Evolutionary conservation across 345 rosid species (phyloP).

Genomic region (Excoecaria agallocha): DNA sequence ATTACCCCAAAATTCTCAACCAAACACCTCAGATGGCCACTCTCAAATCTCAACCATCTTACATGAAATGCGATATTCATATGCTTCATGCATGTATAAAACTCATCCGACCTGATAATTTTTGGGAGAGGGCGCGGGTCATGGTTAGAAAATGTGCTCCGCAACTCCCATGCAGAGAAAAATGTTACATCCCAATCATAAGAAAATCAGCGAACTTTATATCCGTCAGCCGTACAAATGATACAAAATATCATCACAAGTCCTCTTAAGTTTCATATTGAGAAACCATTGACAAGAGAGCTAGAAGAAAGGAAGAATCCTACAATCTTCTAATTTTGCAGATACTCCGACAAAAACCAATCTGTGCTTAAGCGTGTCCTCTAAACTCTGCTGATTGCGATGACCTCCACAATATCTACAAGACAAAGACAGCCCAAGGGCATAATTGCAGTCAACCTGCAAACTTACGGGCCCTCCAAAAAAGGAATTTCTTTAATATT

Average conservation of each 20-base stretch:
- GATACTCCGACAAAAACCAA: neutral
- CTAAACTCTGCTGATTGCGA: constrained; percentile 5
- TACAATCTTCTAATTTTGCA: constrained; percentile 5
- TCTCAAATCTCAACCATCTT: no score
- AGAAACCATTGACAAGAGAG: neutral
- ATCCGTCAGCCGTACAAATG: constrained; percentile 9
- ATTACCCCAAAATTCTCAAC: no score
- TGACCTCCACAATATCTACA: neutral
- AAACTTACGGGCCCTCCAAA: neutral
- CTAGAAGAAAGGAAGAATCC: neutral
- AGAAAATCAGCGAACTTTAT: constrained; percentile 1
- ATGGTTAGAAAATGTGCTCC: no score
- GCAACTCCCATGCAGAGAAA: no score
- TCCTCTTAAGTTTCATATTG: constrained; percentile 10
- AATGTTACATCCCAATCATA: neutral
- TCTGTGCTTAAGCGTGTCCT: neutral
- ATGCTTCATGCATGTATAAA: no score
- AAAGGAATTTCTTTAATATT: neutral
- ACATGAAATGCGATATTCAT: no score
- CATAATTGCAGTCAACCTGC: neutral
- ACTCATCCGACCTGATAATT: no score
- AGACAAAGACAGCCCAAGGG: neutral
- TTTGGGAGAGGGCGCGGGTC: no score
- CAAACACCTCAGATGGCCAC: no score
- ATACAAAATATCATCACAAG: constrained; percentile 5